Percentiles rank a stretch among this genome's conserved stretches.
These are phyloP conservation scores for Xylaria hypoxylon DNA, from an alignment of 2,329 filamentous ascomycete species.

Conservation along the genomic window DNA sequence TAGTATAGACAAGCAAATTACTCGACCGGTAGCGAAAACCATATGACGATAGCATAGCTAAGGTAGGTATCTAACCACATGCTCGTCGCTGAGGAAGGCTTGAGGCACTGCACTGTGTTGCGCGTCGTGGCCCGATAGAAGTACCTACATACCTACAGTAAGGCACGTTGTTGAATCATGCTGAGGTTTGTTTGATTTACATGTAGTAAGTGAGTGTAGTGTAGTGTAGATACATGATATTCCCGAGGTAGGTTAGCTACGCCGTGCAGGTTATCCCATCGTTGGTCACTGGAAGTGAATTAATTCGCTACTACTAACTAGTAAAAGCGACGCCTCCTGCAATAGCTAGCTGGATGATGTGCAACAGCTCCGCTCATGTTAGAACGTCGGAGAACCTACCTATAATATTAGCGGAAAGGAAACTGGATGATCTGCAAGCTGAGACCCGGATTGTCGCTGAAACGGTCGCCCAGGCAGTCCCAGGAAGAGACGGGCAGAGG, in stretches of 20 bases:
- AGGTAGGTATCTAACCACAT: not conserved
- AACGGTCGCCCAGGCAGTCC: slow-evolving; percentile 51
- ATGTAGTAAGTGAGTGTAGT: too few species aligned
- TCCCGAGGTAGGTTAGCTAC: too few species aligned
- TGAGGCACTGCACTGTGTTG: not conserved
- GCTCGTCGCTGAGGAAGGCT: not conserved
- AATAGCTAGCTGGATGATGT: not conserved
- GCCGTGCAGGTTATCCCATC: not conserved
- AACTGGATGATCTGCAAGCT: slow-evolving; percentile 55
- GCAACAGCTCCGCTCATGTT: not conserved
- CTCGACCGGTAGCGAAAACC: too few species aligned
- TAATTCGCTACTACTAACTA: not conserved
- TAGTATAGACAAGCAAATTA: too few species aligned
- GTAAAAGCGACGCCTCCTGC: not conserved
- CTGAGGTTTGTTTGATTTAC: too few species aligned
- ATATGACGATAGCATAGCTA: too few species aligned
- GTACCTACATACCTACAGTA: not conserved
- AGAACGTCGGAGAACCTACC: not conserved
- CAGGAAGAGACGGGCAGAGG: slow-evolving; percentile 32
- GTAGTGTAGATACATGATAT: too few species aligned
- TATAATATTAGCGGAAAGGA: slow-evolving; percentile 5
- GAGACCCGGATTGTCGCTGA: slow-evolving; percentile 57
- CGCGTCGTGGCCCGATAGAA: not conserved
- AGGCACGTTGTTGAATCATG: too few species aligned
- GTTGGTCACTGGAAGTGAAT: not conserved